Percentiles rank a stretch among this genome's conserved stretches.
Evolutionary conservation across 345 rosid species (phyloP).

Genomic region (Gynandropsis gynandra): DNA sequence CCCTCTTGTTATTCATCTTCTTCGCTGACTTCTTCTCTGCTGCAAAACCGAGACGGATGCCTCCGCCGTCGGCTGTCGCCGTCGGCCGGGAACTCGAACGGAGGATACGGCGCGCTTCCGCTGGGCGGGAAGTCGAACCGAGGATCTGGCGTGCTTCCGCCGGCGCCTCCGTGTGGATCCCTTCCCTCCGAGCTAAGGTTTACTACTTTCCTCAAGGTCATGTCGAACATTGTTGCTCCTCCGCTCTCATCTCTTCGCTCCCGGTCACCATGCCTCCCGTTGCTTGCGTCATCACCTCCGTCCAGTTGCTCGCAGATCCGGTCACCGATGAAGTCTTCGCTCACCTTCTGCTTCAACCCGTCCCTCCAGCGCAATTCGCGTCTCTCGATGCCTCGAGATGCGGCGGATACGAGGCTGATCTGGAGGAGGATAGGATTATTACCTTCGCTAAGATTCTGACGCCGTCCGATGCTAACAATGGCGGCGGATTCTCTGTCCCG

Average conservation of each 20-base stretch:
- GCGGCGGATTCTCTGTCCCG: conserved; percentile 96
- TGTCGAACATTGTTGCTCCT: conserved; percentile 45
- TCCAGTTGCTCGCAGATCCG: conserved; percentile 56
- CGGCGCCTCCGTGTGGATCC: conserved; percentile 58
- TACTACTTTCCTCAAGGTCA: conserved; percentile 90
- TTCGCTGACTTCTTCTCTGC: conserved; percentile 13
- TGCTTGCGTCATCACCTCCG: conserved; percentile 42
- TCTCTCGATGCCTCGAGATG: conserved; percentile 18
- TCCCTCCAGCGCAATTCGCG: conserved; percentile 11
- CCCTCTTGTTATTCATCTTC: conserved; percentile 7
- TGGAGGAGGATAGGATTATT: conserved; percentile 32
- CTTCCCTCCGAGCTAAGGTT: conserved; percentile 54
- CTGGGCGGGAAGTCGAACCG: conserved; percentile 62
- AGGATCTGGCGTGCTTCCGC: conserved; percentile 84
- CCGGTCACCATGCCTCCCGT: conserved; percentile 29
- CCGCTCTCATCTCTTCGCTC: conserved; percentile 25
- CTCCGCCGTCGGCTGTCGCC: conserved; percentile 23
- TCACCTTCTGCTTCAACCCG: conserved; percentile 35
- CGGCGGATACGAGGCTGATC: conserved; percentile 3
- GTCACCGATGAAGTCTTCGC: conserved; percentile 71
- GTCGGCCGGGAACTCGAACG: conserved; percentile 39
- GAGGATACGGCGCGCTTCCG: conserved; percentile 76
- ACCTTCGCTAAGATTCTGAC: conserved; percentile 70
- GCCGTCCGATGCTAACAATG: conserved; percentile 89
- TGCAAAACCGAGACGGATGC: conserved; percentile 31